phyloP scores from a whole-genome alignment of 176 grass and related monocot species.

The Saccharum spontaneum region DNA sequence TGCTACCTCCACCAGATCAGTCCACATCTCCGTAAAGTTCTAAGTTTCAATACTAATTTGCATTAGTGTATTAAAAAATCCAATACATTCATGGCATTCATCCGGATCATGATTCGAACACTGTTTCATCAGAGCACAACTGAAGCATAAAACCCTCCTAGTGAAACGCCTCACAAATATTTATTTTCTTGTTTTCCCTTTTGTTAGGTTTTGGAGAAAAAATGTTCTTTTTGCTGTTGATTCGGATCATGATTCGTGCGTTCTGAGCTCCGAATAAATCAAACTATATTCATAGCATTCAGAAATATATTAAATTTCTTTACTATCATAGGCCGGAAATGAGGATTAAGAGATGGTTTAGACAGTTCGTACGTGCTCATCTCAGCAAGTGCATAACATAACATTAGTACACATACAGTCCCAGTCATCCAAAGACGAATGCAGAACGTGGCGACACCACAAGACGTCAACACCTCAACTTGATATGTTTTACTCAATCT shows the following conservation, averaged over 20 bases:
- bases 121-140: too few species aligned
- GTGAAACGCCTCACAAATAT: too few species aligned
- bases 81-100: too few species aligned
- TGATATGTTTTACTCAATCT: background rate
- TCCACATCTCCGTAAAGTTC: too few species aligned
- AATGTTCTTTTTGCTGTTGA: background rate
- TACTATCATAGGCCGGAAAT: background rate
- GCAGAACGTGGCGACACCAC: background rate
- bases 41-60: background rate
- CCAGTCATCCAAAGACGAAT: background rate
- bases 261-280: background rate
- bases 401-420: background rate
- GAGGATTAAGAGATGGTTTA: background rate
- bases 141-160: too few species aligned
- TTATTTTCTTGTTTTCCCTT: too few species aligned
- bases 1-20: background rate
- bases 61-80: too few species aligned
- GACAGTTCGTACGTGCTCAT: background rate
- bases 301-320: background rate
- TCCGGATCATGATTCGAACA: too few species aligned
- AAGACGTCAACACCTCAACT: background rate
- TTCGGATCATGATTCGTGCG: background rate
- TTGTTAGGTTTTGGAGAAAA: too few species aligned
- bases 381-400: slow-evolving; percentile 10
- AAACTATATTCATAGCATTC: background rate